Conservation (phyloP, 768 basidiomycete genomes). For the Mycena galericulata region DNA sequence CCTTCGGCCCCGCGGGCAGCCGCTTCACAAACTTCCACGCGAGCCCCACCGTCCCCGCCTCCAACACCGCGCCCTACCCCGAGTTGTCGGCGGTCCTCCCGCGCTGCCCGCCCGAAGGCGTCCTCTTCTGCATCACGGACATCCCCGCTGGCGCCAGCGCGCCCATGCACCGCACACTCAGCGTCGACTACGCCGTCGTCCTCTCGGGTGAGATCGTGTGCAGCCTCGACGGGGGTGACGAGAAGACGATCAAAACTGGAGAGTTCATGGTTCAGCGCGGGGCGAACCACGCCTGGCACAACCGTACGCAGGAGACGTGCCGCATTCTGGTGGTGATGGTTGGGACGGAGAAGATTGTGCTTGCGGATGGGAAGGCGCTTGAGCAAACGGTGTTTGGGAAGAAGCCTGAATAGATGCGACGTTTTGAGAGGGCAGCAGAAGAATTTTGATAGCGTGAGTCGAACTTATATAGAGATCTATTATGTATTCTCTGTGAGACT, state of each 20-base stretch:
- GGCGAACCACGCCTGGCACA: constrained; percentile 26
- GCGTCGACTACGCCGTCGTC: constrained; percentile 32
- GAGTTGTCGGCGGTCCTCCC: constrained; percentile 16
- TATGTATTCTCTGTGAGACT: too few species aligned
- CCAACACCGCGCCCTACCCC: constrained; percentile 24
- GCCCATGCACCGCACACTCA: constrained; percentile 33
- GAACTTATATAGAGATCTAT: too few species aligned
- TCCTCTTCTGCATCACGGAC: constrained; percentile 23
- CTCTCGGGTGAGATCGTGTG: constrained; percentile 31
- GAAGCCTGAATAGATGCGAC: constrained; percentile 10
- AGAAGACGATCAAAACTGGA: constrained; percentile 24
- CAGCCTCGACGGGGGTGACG: constrained; percentile 21
- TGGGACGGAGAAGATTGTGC: constrained; percentile 27
- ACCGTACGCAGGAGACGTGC: constrained; percentile 24
- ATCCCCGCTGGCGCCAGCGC: constrained; percentile 10
- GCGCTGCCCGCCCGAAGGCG: constrained; percentile 19
- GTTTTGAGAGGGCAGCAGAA: too few species aligned
- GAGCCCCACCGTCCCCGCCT: constrained; percentile 19
- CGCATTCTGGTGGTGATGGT: constrained; percentile 23
- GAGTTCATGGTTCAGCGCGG: constrained; percentile 31
- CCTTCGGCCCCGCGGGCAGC: background rate
- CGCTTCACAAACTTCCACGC: constrained; percentile 23
- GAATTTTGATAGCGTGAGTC: too few species aligned
- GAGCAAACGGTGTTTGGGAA: constrained; percentile 27
- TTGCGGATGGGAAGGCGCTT: constrained; percentile 21